Base-by-base conservation (phyloP, 495 filamentous ascomycete species). In the Usnea hakonensis region DNA sequence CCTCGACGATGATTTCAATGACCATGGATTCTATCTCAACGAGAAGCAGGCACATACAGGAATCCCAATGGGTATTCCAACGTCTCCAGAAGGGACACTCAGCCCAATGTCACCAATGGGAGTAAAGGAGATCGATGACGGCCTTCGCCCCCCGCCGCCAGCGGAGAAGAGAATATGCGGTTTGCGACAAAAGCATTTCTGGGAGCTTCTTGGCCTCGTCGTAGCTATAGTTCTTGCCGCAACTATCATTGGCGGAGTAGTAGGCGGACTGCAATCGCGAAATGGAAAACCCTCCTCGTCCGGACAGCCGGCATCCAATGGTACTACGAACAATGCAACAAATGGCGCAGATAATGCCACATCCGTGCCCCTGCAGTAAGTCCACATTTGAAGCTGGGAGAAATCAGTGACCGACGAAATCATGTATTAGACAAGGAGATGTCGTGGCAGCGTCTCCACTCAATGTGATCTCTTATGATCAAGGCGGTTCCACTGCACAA, bases 181-280 rank as follows among this genome's bases (percentile, higher is more conserved):
- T 37, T 28, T 69, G n/a, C 54, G 58, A 44, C 43, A 50, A 30
- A 41, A 57, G 55, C 48, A 52, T 32, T 69, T 69, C 43, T 69
- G 67, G 67, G 43, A 67, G 30, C 52, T 67, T 38, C 50, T 64
- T 35, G 61, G 58, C n/a, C 30, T 67, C 1, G 26, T 65, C 36
- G 17, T 69, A 48, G 55, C 64, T 36, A 32, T 69, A 23, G 14
- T 67, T 4, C 48, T 69, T n/a, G 59, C 59, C 10, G 65, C 58
- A 50, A 61, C 65, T 26, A 40, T 69, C 11, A 57, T 69, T 40
- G 65, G 65, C 43, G 67, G 67, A 23, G 58, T 67, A 2, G 62
- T 69, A 54, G 67, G 65, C n/a, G 67, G 67, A 28, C 38, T 63
- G 26, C 59, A 65, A 58, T 21, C 61, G 14, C 63, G 41, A 23